Percentiles rank a stretch among this genome's conserved stretches.
phyloP scores from a whole-genome alignment of 2,329 filamentous ascomycete species.

The Claviceps pazoutovae region DNA sequence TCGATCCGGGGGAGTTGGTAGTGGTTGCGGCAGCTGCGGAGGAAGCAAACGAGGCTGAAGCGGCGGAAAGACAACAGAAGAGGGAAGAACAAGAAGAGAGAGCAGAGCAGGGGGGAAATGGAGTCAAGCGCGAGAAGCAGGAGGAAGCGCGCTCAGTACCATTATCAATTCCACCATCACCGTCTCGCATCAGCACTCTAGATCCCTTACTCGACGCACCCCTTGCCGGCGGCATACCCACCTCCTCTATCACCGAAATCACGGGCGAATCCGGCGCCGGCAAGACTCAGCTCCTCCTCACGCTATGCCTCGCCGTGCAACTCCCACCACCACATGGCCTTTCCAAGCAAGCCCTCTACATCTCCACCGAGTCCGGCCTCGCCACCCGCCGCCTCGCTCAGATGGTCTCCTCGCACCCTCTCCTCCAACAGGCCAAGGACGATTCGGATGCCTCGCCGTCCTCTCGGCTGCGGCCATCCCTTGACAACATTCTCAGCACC shows the following conservation, averaged over 20 bases:
- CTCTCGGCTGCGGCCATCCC: conserved; percentile 34
- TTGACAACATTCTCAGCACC: conserved; percentile 67
- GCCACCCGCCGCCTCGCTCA: conserved; percentile 71
- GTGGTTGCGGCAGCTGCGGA: neutral
- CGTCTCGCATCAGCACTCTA: conserved; percentile 56
- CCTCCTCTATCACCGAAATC: conserved; percentile 74
- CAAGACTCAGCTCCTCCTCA: conserved; percentile 87
- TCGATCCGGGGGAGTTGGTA: too few relatives aligned
- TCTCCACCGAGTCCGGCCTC: conserved; percentile 81
- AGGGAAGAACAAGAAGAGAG: neutral
- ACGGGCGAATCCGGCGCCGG: conserved; percentile 87
- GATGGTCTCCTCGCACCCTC: conserved; percentile 55
- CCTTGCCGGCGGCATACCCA: conserved; percentile 66
- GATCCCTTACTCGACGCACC: conserved; percentile 55
- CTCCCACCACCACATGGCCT: conserved; percentile 61
- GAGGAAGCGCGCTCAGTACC: neutral
- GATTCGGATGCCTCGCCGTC: conserved; percentile 6
- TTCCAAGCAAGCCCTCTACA: conserved; percentile 67
- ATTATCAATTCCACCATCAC: neutral
- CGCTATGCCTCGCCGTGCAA: conserved; percentile 72
- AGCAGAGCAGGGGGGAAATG: neutral
- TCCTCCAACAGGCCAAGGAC: conserved; percentile 27
- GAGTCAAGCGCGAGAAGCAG: neutral
- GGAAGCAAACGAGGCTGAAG: neutral
- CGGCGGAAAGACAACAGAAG: neutral